These are phyloP conservation scores for Lactuca sativa DNA, from an alignment of 129 eudicot genomes.

Conservation along the genomic window DNA sequence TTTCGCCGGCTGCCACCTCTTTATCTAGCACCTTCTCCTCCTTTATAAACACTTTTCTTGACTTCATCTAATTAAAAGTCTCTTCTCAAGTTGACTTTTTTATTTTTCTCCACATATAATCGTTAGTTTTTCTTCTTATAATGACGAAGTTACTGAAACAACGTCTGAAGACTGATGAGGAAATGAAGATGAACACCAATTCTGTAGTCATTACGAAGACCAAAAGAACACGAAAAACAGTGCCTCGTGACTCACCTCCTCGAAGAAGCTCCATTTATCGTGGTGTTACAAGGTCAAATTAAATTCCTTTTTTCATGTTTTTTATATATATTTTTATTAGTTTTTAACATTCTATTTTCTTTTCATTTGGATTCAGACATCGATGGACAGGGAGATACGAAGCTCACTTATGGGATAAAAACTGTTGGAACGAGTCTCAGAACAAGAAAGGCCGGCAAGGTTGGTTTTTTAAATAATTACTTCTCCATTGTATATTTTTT, in stretches of 20 bases:
- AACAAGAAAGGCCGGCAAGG: slow-evolving; percentile 96
- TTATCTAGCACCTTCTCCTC: background rate
- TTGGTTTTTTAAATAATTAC: slow-evolving; percentile 2
- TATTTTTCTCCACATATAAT: background rate
- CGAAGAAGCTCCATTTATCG: slow-evolving; percentile 80
- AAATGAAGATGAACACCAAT: slow-evolving; percentile 24
- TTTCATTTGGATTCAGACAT: slow-evolving; percentile 43
- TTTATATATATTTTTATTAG: background rate
- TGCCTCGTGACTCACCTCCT: slow-evolving; percentile 84
- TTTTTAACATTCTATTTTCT: background rate
- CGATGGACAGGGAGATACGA: slow-evolving; percentile 90
- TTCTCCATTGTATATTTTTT: background rate
- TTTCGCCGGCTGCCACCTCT: slow-evolving; percentile 65
- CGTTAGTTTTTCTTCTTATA: background rate
- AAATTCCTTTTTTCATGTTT: background rate
- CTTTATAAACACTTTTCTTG: slow-evolving; percentile 48
- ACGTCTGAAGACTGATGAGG: slow-evolving; percentile 35
- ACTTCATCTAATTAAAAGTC: slow-evolving; percentile 35
- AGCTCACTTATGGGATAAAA: slow-evolving; percentile 88
- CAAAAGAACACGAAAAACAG: slow-evolving; percentile 65
- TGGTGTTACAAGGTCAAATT: slow-evolving; percentile 72
- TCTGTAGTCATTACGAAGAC: slow-evolving; percentile 43
- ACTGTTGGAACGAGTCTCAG: slow-evolving; percentile 87
- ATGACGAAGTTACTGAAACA: slow-evolving; percentile 62
- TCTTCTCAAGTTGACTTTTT: slow-evolving; percentile 15